phyloP scores from a whole-genome alignment of 768 basidiomycete genomes.

The Trametes villosa region DNA sequence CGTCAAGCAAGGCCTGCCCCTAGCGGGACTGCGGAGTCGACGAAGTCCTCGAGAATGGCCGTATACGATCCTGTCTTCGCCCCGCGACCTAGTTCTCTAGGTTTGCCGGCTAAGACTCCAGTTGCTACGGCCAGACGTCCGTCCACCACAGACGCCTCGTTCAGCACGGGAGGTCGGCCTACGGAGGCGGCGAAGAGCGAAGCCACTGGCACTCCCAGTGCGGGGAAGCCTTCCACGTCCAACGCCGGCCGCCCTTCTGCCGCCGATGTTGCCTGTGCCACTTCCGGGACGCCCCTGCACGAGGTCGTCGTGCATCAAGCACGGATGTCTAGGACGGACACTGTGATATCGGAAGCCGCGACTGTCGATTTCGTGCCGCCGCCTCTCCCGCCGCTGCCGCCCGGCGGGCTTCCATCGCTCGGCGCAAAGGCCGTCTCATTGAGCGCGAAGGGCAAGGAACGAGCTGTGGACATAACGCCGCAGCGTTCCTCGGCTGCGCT shows the following conservation, averaged over 20 bases:
- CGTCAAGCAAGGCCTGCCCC: too few species aligned
- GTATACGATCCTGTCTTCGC: too few species aligned
- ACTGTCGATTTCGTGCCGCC: not conserved
- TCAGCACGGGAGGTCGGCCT: not conserved
- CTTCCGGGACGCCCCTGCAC: not conserved
- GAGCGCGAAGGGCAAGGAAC: not conserved
- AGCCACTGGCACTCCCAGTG: not conserved
- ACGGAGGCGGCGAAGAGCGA: not conserved
- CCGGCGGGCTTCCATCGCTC: not conserved
- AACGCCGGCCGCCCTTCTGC: not conserved
- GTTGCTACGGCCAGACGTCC: too few species aligned
- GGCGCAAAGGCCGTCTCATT: not conserved
- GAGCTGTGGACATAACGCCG: not conserved
- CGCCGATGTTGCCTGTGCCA: not conserved
- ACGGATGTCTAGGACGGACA: constrained; percentile 9
- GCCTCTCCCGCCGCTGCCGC: not conserved
- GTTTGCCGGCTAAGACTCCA: too few species aligned
- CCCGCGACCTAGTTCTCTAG: too few species aligned
- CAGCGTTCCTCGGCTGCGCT: not conserved
- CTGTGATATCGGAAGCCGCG: constrained; percentile 1
- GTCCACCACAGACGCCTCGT: not conserved
- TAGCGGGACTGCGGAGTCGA: too few species aligned
- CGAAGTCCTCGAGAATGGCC: too few species aligned
- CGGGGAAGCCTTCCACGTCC: not conserved
- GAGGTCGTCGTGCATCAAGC: not conserved